Conservation (phyloP, 2,329 filamentous ascomycete species). For the Celoporthe dispersa region DNA sequence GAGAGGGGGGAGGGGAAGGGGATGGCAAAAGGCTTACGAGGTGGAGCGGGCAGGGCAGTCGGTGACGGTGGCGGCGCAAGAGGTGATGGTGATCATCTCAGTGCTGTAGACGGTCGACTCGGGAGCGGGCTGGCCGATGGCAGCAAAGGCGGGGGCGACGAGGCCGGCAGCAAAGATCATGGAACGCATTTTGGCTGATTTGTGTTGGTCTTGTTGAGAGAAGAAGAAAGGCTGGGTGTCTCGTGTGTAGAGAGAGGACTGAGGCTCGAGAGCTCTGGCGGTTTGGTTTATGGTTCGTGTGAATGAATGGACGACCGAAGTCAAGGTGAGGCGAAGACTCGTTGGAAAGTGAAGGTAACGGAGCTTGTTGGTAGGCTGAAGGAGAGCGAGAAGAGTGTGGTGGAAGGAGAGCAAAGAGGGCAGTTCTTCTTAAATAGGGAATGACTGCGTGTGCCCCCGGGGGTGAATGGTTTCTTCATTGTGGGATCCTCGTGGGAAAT, state of each 20-base stretch:
- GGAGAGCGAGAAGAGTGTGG: slow-evolving; percentile 35
- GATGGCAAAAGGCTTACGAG: slow-evolving; percentile 36
- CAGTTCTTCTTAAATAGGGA: slow-evolving; percentile 41
- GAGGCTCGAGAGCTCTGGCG: slow-evolving; percentile 36
- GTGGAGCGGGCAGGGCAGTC: slow-evolving; percentile 50
- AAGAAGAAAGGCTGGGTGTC: slow-evolving; percentile 21
- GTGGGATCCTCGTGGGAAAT: slow-evolving; percentile 30
- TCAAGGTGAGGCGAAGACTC: slow-evolving; percentile 40
- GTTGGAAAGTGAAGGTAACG: slow-evolving; percentile 30
- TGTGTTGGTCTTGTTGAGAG: slow-evolving; percentile 32
- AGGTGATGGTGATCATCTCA: slow-evolving; percentile 64
- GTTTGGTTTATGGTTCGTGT: slow-evolving; percentile 29
- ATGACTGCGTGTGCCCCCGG: slow-evolving; percentile 9
- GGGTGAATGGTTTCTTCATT: slow-evolving; percentile 6
- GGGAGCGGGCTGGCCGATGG: slow-evolving; percentile 29
- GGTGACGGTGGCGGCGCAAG: slow-evolving; percentile 58
- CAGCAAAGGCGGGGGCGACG: slow-evolving; percentile 52
- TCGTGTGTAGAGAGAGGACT: slow-evolving; percentile 34
- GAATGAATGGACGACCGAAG: slow-evolving; percentile 50
- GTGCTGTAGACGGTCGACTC: slow-evolving; percentile 59
- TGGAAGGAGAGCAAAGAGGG: slow-evolving; percentile 30
- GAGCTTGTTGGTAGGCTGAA: slow-evolving; percentile 42
- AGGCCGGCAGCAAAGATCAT: slow-evolving; percentile 49
- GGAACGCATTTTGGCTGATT: slow-evolving; percentile 66
- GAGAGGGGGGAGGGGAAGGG: slow-evolving; percentile 37